Conservation (phyloP, 129 eudicot genomes). For the Ambrosia trifida region DNA sequence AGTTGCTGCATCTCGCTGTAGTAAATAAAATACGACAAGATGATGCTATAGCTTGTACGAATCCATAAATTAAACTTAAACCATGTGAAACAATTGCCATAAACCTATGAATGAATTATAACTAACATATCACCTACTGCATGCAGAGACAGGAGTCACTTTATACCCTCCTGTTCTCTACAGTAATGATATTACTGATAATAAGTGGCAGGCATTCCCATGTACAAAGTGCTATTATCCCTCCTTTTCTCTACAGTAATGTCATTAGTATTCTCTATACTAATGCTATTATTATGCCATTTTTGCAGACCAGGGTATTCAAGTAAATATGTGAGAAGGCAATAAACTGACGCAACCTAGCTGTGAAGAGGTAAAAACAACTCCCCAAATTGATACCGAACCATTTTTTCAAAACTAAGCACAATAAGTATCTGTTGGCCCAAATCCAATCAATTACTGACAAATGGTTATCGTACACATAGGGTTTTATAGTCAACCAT, state of each 20-base stretch:
- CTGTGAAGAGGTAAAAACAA: not conserved
- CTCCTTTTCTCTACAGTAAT: too few relatives aligned
- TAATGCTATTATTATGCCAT: not conserved
- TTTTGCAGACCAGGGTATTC: not conserved
- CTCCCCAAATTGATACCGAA: not conserved
- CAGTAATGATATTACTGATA: not conserved
- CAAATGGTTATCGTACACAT: too few relatives aligned
- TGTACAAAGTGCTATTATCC: not conserved
- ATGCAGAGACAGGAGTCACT: not conserved
- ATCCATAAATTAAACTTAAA: constrained; percentile 1
- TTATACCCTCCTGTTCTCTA: too few relatives aligned
- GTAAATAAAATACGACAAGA: constrained; percentile 19
- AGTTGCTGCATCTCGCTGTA: constrained; percentile 97
- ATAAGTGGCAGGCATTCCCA: constrained; percentile 3
- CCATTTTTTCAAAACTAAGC: not conserved
- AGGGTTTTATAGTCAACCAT: too few relatives aligned
- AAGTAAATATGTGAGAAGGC: not conserved
- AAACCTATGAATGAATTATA: not conserved
- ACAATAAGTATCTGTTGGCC: not conserved
- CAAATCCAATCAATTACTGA: too few relatives aligned
- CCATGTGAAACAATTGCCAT: not conserved
- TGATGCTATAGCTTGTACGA: not conserved
- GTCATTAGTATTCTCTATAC: too few relatives aligned
- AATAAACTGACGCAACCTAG: not conserved
- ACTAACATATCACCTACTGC: not conserved